A percentile compares a stretch with the other conserved stretches of the same genome.
Evolutionary conservation across 2,329 filamentous ascomycete genomes (phyloP).

Genomic region (Ophiostoma fasciatum): DNA sequence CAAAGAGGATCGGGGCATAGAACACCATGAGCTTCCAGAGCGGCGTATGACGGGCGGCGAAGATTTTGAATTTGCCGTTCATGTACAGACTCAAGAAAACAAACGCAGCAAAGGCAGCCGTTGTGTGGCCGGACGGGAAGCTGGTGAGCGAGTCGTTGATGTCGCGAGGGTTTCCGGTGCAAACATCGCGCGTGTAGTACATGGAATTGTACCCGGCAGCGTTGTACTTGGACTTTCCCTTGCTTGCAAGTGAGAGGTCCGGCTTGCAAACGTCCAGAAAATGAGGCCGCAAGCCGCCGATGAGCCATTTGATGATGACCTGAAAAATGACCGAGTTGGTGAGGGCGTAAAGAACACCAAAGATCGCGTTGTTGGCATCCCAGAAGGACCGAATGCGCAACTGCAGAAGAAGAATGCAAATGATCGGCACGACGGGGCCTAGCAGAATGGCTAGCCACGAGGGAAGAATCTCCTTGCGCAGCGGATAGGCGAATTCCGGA

Average conservation of each 20-base stretch:
- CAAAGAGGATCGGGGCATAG: conserved; percentile 52
- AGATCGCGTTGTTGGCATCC: conserved; percentile 55
- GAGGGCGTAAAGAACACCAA: conserved; percentile 55
- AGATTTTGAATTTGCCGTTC: conserved; percentile 67
- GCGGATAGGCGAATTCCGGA: conserved; percentile 55
- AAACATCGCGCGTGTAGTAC: conserved; percentile 56
- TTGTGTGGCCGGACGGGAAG: conserved; percentile 61
- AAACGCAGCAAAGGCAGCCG: conserved; percentile 58
- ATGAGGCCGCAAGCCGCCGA: conserved; percentile 57
- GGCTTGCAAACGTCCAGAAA: conserved; percentile 58
- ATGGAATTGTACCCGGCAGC: conserved; percentile 33
- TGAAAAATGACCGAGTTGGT: conserved; percentile 62
- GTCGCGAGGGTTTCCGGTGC: conserved; percentile 47
- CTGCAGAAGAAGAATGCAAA: conserved; percentile 49
- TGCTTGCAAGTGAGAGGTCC: conserved; percentile 27
- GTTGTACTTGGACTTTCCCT: conserved; percentile 26
- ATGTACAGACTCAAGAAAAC: conserved; percentile 59
- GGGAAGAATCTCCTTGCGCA: conserved; percentile 55
- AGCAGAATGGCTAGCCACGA: conserved; percentile 57
- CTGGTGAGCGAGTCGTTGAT: conserved; percentile 58
- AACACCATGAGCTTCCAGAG: conserved; percentile 58
- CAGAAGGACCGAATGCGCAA: conserved; percentile 53
- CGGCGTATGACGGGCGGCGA: conserved; percentile 53
- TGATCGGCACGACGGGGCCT: conserved; percentile 46
- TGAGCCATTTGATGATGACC: conserved; percentile 61